Conservation (phyloP, 1,139 yeast species). For the Candida glucosophila region DNA sequence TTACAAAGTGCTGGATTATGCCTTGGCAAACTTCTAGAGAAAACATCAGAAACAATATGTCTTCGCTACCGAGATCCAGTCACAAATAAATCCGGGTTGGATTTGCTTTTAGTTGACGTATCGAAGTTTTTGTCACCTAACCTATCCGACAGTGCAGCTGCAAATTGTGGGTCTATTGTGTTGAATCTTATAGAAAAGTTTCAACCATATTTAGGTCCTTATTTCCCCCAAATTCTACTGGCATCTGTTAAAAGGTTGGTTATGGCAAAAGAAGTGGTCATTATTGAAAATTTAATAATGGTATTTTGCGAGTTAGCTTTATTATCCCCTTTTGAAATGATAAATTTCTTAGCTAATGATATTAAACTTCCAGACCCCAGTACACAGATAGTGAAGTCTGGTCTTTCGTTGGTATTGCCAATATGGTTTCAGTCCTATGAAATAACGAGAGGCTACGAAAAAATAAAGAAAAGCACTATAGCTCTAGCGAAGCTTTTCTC, state of each 20-base stretch:
- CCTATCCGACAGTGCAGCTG: conserved; percentile 72
- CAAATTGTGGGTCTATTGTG: conserved; percentile 63
- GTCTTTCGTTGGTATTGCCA: conserved; percentile 26
- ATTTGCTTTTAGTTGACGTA: conserved; percentile 49
- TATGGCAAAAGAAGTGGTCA: conserved; percentile 57
- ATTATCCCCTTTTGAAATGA: conserved; percentile 50
- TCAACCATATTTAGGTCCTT: conserved; percentile 39
- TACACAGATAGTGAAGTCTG: conserved; percentile 14
- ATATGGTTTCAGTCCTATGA: conserved; percentile 84
- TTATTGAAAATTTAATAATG: conserved; percentile 67
- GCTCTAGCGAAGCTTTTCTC: conserved; percentile 59
- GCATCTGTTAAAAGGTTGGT: conserved; percentile 66
- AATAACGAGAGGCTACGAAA: conserved; percentile 69
- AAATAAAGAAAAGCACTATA: conserved; percentile 58
- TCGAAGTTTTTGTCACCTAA: conserved; percentile 66
- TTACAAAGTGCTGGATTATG: conserved; percentile 74
- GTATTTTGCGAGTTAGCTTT: conserved; percentile 70
- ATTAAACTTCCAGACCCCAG: conserved; percentile 24
- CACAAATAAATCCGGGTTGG: conserved; percentile 40
- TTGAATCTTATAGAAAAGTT: conserved; percentile 59
- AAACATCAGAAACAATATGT: conserved; percentile 35
- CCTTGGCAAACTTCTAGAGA: conserved; percentile 52
- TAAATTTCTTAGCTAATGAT: conserved; percentile 45
- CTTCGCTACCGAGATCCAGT: conserved; percentile 29
- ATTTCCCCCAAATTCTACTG: conserved; percentile 52